Evolutionary conservation across 2,329 filamentous ascomycete species (phyloP), one percentile per base, ranked within the genome.

Genomic region (Fusarium ambrosium): DNA sequence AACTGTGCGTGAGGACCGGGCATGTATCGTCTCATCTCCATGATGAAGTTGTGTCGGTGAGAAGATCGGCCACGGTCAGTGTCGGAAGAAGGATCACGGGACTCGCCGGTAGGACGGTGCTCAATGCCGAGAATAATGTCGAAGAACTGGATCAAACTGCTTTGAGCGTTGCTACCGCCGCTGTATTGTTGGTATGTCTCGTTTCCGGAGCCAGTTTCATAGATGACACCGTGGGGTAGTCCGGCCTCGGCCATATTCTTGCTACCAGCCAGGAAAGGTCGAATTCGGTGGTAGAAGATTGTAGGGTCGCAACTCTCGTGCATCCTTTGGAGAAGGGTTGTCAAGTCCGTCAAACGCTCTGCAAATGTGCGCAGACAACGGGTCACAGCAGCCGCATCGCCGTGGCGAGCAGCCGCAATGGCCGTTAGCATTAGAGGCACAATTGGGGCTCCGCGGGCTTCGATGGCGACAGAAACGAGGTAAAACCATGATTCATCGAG

Each of bases 401-500:
- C 89, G 22, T 88, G 85, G 60, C 95, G 91, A 24, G 92, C 95
- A 39, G 95, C 95, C 62, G 90, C 87, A 67, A 99, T 95, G 56
- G 97, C 97, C 45, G 92, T 89, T 48, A 99, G 87, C 94, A 98
- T 98, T 68, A 98, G 86, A 0, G 95, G 92, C 63, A 99, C 92
- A 68, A 95, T 93, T 4, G 95, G 94, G 0, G 92, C 97, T 29
- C 95, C 96, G 66, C 95, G 92, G 64, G 95, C 95, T 84, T 99
- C 97, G 74, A 99, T 98, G 72, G 96, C 97, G 4, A 98, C 94
- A 0, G 95, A 98, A 62, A 98, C 91, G 14, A 99, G 88, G 82
- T 98, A 99, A 82, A 99, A 99, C 97, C 97, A 99, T 72, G 97
- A 98, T 85, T 99, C 97, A 81, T 99, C 97, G 65, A 97, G 87